Evolutionary conservation across 2,329 filamentous ascomycete species (phyloP).

Genomic region (Xylaria sp.): DNA sequence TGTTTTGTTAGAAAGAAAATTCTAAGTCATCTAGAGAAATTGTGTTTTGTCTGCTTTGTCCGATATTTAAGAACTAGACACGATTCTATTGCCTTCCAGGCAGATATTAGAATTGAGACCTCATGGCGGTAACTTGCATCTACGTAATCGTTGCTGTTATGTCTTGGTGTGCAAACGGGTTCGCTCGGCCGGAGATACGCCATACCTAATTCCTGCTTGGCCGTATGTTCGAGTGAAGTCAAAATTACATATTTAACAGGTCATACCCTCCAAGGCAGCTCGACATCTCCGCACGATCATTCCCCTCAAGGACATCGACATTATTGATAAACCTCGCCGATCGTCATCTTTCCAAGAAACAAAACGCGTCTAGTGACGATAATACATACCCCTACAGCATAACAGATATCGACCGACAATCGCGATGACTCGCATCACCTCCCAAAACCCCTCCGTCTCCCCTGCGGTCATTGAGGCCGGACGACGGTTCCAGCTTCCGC

Average conservation of each 20-base stretch:
- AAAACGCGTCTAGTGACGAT: background rate
- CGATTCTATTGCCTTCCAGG: background rate
- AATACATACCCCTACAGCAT: background rate
- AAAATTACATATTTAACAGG: background rate
- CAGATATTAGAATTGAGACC: background rate
- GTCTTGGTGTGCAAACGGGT: background rate
- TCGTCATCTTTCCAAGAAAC: background rate
- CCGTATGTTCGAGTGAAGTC: background rate
- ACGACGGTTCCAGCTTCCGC: background rate
- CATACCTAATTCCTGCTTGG: background rate
- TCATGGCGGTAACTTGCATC: background rate
- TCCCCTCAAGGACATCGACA: background rate
- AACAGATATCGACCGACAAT: background rate
- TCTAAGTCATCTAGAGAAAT: background rate
- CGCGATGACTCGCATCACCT: background rate
- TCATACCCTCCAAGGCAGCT: background rate
- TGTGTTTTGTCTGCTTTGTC: background rate
- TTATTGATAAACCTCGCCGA: background rate
- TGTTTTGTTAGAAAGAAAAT: too few relatives aligned
- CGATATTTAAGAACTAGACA: background rate
- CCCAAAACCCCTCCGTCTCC: background rate
- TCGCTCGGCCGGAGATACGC: background rate
- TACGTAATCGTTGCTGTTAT: background rate
- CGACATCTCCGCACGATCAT: background rate
- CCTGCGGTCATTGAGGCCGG: background rate